These are phyloP conservation scores for Verticillium alfalfae DNA, from an alignment of 2,329 filamentous ascomycete species.

Conservation along the genomic window DNA sequence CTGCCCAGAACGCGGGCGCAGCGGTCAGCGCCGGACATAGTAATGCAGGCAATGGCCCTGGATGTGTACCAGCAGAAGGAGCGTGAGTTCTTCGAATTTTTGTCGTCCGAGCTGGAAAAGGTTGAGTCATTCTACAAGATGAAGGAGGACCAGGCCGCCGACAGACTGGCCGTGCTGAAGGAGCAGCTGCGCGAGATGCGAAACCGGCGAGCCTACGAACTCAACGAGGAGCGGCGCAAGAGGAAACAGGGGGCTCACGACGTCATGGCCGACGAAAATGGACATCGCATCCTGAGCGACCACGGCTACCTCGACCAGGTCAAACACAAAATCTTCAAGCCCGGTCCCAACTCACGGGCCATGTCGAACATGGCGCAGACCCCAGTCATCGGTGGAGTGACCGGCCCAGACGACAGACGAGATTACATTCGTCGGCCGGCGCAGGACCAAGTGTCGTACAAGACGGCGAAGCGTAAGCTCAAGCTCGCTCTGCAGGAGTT, in stretches of 20 bases:
- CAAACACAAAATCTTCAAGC: constrained; percentile 46
- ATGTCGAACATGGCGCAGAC: constrained; percentile 49
- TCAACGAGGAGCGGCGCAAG: constrained; percentile 38
- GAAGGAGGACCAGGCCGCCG: constrained; percentile 80
- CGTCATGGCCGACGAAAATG: constrained; percentile 17
- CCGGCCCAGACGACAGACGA: constrained; percentile 25
- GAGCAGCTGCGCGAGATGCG: constrained; percentile 92
- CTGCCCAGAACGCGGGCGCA: constrained; percentile 9
- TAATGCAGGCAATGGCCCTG: constrained; percentile 31
- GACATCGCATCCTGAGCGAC: constrained; percentile 16
- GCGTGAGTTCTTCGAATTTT: constrained; percentile 79
- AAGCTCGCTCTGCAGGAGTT: constrained; percentile 90
- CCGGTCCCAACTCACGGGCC: constrained; percentile 56
- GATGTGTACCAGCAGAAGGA: constrained; percentile 67
- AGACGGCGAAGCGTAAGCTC: constrained; percentile 82
- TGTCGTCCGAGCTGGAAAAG: constrained; percentile 83
- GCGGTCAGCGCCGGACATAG: constrained; percentile 27
- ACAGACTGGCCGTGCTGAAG: constrained; percentile 64
- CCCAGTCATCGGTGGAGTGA: constrained; percentile 29
- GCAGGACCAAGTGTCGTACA: constrained; percentile 63
- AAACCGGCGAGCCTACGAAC: constrained; percentile 71
- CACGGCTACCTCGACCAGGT: constrained; percentile 47
- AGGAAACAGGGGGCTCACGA: constrained; percentile 20
- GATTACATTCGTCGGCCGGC: constrained; percentile 47
- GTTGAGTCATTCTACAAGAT: constrained; percentile 83